Evolutionary conservation across 2,329 filamentous ascomycete species (phyloP).

Genomic region (Aureobasidium mangrovei): DNA sequence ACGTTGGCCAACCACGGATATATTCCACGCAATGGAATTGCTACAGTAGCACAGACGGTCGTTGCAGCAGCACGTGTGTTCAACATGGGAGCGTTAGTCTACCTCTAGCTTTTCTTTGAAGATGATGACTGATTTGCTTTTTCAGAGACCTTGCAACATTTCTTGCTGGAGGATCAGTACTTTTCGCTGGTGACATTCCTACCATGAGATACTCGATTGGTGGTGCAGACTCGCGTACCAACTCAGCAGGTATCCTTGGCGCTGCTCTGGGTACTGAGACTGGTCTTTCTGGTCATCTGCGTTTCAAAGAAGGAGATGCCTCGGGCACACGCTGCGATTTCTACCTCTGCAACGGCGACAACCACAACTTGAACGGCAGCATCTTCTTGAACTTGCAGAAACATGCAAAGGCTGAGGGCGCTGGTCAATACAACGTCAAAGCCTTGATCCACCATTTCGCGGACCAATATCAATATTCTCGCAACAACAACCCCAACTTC

Average conservation of each 20-base stretch:
- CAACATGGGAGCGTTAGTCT: constrained; percentile 9
- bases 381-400: constrained; percentile 15
- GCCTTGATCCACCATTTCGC: constrained; percentile 17
- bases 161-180: constrained; percentile 8
- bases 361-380: constrained; percentile 17
- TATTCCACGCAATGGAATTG: constrained; percentile 17
- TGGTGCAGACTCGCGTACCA: constrained; percentile 12
- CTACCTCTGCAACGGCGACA: constrained; percentile 19
- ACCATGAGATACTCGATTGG: constrained; percentile 18
- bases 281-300: constrained; percentile 13
- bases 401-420: constrained; percentile 18
- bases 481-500: constrained; percentile 17
- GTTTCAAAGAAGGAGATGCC: constrained; percentile 17
- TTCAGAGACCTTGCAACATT: constrained; percentile 1
- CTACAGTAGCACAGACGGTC: not conserved
- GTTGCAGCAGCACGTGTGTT: constrained; percentile 14
- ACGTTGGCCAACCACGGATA: constrained; percentile 23
- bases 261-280: constrained; percentile 15
- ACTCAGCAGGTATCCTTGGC: constrained; percentile 6
- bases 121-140: not conserved
- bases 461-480: constrained; percentile 14
- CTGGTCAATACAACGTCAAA: constrained; percentile 18
- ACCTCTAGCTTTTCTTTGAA: not conserved
- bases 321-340: constrained; percentile 17
- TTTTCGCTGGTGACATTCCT: constrained; percentile 17